These are phyloP conservation scores for Ceratocystis destructans DNA, from an alignment of 2,329 filamentous ascomycete species.

Conservation along the genomic window DNA sequence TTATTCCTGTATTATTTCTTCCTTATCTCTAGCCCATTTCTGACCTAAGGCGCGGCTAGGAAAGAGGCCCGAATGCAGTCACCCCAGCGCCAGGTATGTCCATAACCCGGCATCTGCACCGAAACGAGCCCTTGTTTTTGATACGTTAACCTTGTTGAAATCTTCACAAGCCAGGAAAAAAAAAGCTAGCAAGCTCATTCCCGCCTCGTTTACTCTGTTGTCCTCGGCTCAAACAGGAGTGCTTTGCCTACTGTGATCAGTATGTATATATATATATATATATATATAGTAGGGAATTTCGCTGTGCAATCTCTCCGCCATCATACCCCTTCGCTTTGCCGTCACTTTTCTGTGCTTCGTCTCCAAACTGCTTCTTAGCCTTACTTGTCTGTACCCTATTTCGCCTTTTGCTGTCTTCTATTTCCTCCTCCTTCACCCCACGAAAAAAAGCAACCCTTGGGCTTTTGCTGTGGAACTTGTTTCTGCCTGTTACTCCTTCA, in stretches of 20 bases:
- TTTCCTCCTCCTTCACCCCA: too few relatives aligned
- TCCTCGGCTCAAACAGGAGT: neutral
- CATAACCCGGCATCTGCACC: neutral
- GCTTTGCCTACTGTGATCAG: neutral
- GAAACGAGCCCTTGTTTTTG: neutral
- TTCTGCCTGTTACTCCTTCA: neutral
- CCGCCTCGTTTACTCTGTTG: neutral
- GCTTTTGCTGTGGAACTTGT: neutral
- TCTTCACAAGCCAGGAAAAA: neutral
- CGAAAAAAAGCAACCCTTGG: too few relatives aligned
- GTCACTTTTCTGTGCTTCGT: too few relatives aligned
- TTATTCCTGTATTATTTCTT: neutral
- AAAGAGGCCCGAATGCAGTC: neutral
- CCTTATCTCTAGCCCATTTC: neutral
- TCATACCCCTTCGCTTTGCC: too few relatives aligned
- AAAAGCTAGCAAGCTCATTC: neutral
- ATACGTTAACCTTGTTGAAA: too few relatives aligned
- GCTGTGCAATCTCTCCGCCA: too few relatives aligned
- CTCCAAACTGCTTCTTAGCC: too few relatives aligned
- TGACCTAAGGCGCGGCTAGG: neutral
- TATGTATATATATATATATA: too few relatives aligned
- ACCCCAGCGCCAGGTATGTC: neutral
- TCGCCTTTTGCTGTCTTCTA: too few relatives aligned
- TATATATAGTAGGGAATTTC: too few relatives aligned
- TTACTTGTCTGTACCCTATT: too few relatives aligned